Base-by-base conservation (phyloP, 2,329 filamentous ascomycete genomes). In the Teratosphaeria pseudoeucalypti region DNA sequence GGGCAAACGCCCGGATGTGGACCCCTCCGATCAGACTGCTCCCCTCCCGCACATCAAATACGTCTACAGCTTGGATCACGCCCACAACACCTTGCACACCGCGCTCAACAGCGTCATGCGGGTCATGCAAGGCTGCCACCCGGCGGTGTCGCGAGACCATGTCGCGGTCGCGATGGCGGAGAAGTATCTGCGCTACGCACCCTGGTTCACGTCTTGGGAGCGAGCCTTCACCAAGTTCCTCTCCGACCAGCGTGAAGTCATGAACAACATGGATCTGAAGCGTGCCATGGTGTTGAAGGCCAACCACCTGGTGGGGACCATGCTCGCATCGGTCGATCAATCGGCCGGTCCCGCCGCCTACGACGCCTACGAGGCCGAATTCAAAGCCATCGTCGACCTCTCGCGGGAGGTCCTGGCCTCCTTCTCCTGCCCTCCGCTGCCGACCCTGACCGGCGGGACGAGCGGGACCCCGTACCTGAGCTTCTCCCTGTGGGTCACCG, bases 211-310 rank as follows among this genome's bases (percentile, higher is more conserved):
- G 34, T 63, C 64, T 34, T 71, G 69, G 69, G 68, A 71, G 43
- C 43, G 57, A 16, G 68, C 66, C 2, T 71, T 71, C 58, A 68
- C 68, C 9, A 39, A 59, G 1, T 71, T 63, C 53, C 60, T 71
- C 14, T 64, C 66, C 6, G 62, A 65, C 7, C 61, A 65, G 53
- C 63, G 64, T 34, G 66, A 64, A 26, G 61, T 58, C 59, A 66
- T 71, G 62, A 61, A 62, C 32, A 67, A 70, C 58, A 64, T 68
- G 60, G 69, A 71, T 58, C 61, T 69, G 54, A 71, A 71, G 60
- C 65, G 68, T 27, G 68, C 68, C 2, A 71, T 71, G 68, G 69
- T 71, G n/a, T 64, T 71, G n/a, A 71, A 71, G 58, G 66, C 69
- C 27, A 71, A 71, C 55, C 68, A 71, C 56, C 62, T 71, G 27